These are phyloP conservation scores for Pseudocercospora macadamiae DNA, from an alignment of 2,329 filamentous ascomycete species.

Conservation along the genomic window DNA sequence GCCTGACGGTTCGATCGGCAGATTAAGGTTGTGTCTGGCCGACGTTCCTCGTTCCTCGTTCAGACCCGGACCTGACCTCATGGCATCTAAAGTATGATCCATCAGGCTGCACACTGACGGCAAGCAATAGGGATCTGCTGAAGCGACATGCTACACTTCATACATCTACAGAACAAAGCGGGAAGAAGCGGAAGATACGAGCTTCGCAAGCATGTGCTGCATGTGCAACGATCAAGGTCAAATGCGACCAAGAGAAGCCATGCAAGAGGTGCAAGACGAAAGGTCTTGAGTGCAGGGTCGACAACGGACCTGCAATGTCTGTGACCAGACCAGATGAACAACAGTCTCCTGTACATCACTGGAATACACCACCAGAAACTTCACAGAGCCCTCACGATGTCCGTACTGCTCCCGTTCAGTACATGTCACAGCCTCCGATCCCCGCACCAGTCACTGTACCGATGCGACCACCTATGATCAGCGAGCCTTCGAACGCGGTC, in stretches of 20 bases:
- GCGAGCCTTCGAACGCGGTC: neutral
- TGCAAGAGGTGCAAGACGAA: slow-evolving; percentile 26
- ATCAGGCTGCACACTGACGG: neutral
- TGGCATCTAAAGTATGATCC: neutral
- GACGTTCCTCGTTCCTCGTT: neutral
- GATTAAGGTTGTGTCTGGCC: neutral
- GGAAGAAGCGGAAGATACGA: slow-evolving; percentile 28
- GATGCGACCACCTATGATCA: neutral
- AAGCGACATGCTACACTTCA: slow-evolving; percentile 27
- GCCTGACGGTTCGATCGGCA: neutral
- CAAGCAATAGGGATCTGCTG: slow-evolving; percentile 19
- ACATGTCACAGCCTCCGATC: neutral
- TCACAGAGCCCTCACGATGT: slow-evolving; percentile 1
- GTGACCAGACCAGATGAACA: slow-evolving; percentile 1
- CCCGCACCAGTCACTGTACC: neutral
- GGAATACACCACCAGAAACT: slow-evolving; percentile 9
- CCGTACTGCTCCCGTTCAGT: neutral
- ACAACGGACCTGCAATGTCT: slow-evolving; percentile 10
- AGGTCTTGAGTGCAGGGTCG: slow-evolving; percentile 25
- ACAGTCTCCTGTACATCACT: slow-evolving; percentile 11
- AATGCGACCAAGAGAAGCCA: slow-evolving; percentile 29
- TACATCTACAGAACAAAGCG: slow-evolving; percentile 21
- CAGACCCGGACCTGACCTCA: neutral
- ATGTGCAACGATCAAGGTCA: slow-evolving; percentile 28
- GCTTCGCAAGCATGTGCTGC: slow-evolving; percentile 27